Percentiles rank a stretch among this genome's conserved stretches.
These are phyloP conservation scores for Takashimella tepidaria DNA, from an alignment of 1,284 basidiomycete species.

Conservation along the genomic window DNA sequence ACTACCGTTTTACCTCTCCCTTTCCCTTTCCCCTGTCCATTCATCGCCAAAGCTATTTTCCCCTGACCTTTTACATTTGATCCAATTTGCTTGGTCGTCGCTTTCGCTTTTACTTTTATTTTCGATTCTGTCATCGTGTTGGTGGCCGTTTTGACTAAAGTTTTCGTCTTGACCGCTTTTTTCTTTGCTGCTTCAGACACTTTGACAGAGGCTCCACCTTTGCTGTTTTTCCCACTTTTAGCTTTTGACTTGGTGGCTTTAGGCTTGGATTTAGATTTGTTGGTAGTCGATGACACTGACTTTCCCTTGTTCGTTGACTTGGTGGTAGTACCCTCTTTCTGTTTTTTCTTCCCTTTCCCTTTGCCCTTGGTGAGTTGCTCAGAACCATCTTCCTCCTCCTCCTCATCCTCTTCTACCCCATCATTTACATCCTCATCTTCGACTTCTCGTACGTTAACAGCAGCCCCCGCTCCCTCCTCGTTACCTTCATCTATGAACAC, in stretches of 20 bases:
- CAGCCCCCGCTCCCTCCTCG: not conserved
- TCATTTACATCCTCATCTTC: slow-evolving; percentile 12
- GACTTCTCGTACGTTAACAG: too few species aligned
- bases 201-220: not conserved
- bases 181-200: not conserved
- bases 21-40: not conserved
- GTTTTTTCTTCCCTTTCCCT: not conserved
- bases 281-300: not conserved
- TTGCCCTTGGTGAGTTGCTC: not conserved
- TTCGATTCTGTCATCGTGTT: not conserved
- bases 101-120: not conserved
- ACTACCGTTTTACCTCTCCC: not conserved
- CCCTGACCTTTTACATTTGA: not conserved
- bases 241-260: too few species aligned
- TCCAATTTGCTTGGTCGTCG: slow-evolving; percentile 1
- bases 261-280: not conserved
- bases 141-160: not conserved
- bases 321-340: not conserved
- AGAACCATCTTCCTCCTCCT: slow-evolving; percentile 1
- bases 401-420: slow-evolving; percentile 7
- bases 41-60: not conserved
- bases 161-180: not conserved
- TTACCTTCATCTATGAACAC: slow-evolving; percentile 2
- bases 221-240: not conserved
- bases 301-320: not conserved